These are phyloP conservation scores for Clitopilus hobsonii DNA, from an alignment of 768 basidiomycete species.

Conservation along the genomic window DNA sequence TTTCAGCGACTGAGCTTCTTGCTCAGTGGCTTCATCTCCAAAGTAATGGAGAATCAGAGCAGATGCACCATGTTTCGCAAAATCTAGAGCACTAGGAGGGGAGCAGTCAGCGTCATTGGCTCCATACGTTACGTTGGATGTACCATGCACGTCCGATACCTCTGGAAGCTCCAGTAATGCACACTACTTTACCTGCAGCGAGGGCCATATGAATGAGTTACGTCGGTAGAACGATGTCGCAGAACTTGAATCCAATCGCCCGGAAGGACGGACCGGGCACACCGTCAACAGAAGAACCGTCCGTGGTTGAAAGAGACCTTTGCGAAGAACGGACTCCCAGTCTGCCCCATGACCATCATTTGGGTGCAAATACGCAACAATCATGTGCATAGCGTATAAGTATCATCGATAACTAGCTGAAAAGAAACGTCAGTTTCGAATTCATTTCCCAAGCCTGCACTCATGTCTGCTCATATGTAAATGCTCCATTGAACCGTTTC, in stretches of 20 bases:
- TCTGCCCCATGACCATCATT: background rate
- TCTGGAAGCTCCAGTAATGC: constrained; percentile 69
- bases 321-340: background rate
- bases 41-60: constrained; percentile 66
- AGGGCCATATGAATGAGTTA: constrained; percentile 28
- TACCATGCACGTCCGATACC: constrained; percentile 70
- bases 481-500: constrained; percentile 12
- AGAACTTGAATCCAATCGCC: background rate
- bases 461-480: constrained; percentile 54
- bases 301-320: background rate
- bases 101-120: background rate
- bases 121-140: constrained; percentile 1
- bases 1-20: constrained; percentile 42
- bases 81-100: constrained; percentile 47
- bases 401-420: background rate
- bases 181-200: constrained; percentile 53
- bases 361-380: background rate
- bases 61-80: constrained; percentile 58
- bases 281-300: background rate
- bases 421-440: background rate
- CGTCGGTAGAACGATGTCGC: background rate
- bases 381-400: background rate
- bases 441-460: background rate
- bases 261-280: background rate
- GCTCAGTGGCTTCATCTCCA: constrained; percentile 50